phyloP scores from a whole-genome alignment of 306 rosid genomes.

The Amphicarpaea edgeworthii region DNA sequence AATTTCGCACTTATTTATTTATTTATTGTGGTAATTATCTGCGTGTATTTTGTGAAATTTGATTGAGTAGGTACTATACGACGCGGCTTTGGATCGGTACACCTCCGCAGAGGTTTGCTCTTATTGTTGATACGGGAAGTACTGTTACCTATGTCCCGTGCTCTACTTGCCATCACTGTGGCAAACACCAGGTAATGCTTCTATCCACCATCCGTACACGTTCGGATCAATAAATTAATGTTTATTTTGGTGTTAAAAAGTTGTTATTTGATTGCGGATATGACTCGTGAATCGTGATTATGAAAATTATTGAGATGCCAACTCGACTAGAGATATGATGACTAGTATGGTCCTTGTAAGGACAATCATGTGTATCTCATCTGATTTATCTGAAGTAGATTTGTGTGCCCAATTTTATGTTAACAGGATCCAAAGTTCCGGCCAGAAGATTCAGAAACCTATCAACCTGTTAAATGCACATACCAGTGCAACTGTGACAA shows the following conservation, averaged over 20 bases:
- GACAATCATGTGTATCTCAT: neutral
- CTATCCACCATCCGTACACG: neutral
- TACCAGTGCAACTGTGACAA: slow-evolving; percentile 74
- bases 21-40: neutral
- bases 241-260: slow-evolving; percentile 22
- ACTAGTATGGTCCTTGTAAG: no score
- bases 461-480: slow-evolving; percentile 81
- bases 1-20: neutral
- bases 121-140: slow-evolving; percentile 97
- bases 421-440: slow-evolving; percentile 85
- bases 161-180: slow-evolving; percentile 81
- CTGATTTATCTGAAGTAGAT: slow-evolving; percentile 38
- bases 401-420: slow-evolving; percentile 35
- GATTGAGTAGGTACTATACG: slow-evolving; percentile 72
- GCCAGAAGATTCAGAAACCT: slow-evolving; percentile 79
- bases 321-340: no score
- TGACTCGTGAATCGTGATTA: neutral
- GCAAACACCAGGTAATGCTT: slow-evolving; percentile 64
- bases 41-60: slow-evolving; percentile 16
- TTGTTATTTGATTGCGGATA: slow-evolving; percentile 8
- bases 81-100: slow-evolving; percentile 95
- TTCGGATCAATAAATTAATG: slow-evolving; percentile 1
- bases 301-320: neutral
- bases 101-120: slow-evolving; percentile 91
- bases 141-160: slow-evolving; percentile 97